phyloP scores from a whole-genome alignment of 345 rosid species.

The Fremontodendron californicum region DNA sequence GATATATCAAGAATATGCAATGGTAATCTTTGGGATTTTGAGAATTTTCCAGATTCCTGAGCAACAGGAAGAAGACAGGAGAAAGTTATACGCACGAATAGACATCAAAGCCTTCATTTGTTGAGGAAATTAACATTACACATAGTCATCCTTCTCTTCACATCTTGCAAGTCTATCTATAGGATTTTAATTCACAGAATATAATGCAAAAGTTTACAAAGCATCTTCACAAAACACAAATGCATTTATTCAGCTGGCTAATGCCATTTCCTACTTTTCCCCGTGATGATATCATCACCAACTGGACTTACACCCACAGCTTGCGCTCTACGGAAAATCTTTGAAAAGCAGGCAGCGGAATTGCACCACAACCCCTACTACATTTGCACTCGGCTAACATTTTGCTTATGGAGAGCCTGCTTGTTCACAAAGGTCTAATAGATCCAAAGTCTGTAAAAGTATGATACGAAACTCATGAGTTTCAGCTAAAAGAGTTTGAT shows the following conservation, averaged over 20 bases:
- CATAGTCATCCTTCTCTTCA: constrained; percentile 23
- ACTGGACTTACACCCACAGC: constrained; percentile 36
- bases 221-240: constrained; percentile 20
- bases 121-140: constrained; percentile 2
- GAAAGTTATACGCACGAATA: neutral
- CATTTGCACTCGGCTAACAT: constrained; percentile 16
- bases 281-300: constrained; percentile 28
- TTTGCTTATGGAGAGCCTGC: constrained; percentile 63
- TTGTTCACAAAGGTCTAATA: constrained; percentile 90
- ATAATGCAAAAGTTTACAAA: constrained; percentile 6
- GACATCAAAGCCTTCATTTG: constrained; percentile 20
- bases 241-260: constrained; percentile 33
- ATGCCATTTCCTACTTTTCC: constrained; percentile 26
- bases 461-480: constrained; percentile 2
- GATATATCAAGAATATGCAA: neutral
- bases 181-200: constrained; percentile 13
- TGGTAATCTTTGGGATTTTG: neutral
- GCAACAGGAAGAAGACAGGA: neutral
- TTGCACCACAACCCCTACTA: constrained; percentile 26
- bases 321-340: constrained; percentile 44
- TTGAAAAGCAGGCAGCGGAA: constrained; percentile 30
- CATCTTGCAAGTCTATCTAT: constrained; percentile 23
- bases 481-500: neutral
- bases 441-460: constrained; percentile 75
- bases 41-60: neutral